Conservation (phyloP, 2,329 filamentous ascomycete genomes). For the Diaporthe citri region DNA sequence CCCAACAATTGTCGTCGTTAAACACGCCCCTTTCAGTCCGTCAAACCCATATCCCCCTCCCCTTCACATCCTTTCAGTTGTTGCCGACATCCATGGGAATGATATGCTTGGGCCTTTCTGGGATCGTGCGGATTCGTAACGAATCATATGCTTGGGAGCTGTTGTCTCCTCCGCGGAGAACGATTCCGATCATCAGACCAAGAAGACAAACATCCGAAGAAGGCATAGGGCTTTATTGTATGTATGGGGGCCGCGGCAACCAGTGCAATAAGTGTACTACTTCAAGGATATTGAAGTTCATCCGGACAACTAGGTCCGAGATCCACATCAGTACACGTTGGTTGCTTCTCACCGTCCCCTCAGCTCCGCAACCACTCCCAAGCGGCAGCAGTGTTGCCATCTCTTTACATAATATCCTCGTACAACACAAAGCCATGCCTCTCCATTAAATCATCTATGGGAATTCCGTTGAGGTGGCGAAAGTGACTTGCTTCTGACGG, state of each 20-base stretch:
- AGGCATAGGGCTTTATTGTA: background rate
- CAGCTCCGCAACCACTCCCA: background rate
- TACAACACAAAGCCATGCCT: background rate
- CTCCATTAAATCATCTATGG: background rate
- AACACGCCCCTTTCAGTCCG: too few species aligned
- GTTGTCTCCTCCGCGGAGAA: background rate
- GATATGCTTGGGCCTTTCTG: too few species aligned
- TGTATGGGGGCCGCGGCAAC: background rate
- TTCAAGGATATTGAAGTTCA: background rate
- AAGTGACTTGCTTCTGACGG: background rate
- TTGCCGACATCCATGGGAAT: too few species aligned
- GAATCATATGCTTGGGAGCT: background rate
- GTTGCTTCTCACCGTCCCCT: background rate
- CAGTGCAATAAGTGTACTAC: background rate
- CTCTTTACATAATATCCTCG: background rate
- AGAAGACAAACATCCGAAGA: background rate
- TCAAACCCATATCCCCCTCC: background rate
- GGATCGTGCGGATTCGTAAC: background rate
- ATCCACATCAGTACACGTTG: background rate
- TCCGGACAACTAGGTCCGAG: background rate
- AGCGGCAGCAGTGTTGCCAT: slow-evolving; percentile 3
- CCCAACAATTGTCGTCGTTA: background rate
- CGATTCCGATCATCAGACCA: background rate
- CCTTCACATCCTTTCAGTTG: background rate
- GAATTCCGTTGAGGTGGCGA: background rate